Base-by-base conservation (phyloP, 441 rosid genomes). In the Pelargonium myrrhifolium region DNA sequence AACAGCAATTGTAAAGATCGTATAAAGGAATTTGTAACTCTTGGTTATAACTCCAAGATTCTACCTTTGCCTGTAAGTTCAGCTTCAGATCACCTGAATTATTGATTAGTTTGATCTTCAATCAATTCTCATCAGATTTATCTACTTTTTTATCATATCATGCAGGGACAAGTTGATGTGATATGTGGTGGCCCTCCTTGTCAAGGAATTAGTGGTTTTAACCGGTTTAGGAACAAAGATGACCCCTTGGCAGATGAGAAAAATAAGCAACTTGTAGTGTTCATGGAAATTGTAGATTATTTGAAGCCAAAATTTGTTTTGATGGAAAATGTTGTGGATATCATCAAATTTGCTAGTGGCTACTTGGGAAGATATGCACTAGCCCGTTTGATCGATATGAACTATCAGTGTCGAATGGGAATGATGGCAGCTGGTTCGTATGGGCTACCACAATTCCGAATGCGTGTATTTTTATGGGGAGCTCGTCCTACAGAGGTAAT, bases 371-470 rank as follows among this genome's bases (percentile, higher is more conserved):
- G 91, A 14, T 86, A 88, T 80, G 96, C 90, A 7, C 65, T 92
- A 55, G 88, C 81, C 17, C 71, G 89, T 14, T 84, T 92, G 20
- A 64, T 89, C 7, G 71, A 80, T 22, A 83, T 89, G 87, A 86
- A 86, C 62, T 92, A 85, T 66, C 96, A 92, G 73, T 71, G 83
- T 0, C 82, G 90, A 14, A 55, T 89, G 74, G 97, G 98, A 6
- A 80, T 92, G 87, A 79, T 89, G 89, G 92, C 89, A 3, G 96
- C 96, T 3, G 96, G 96, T 5, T 84, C 94, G n/a, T 92, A 92
- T 71, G 96, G 98, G 1, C 91, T 92, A 72, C 89, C 96, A 24
- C 95, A 89, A 71, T 92, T 84, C 67, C 83, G 95, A 0, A 84
- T 85, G 87, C 79, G 96, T 12, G 82, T 80, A 59, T 92, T 92